phyloP scores from a whole-genome alignment of 345 rosid species.

The Arabis alpina region DNA sequence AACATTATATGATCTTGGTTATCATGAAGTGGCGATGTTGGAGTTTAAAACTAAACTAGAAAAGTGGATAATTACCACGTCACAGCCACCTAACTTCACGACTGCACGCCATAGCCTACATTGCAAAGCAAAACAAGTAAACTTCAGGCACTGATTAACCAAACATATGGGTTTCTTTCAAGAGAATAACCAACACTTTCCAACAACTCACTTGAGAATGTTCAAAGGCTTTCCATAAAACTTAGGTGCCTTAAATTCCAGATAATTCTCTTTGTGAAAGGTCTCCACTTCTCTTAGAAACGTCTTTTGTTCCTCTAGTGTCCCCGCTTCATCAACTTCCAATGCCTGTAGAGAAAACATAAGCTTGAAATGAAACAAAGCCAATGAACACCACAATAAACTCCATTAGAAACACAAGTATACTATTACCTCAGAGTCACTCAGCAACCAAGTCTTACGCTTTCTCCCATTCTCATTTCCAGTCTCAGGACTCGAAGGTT shows the following conservation, averaged over 20 bases:
- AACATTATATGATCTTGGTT: conserved; percentile 16
- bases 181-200: conserved; percentile 31
- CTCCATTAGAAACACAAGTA: background rate
- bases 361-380: background rate
- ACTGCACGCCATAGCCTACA: conserved; percentile 88
- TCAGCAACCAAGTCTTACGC: conserved; percentile 66
- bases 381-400: background rate
- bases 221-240: conserved; percentile 80
- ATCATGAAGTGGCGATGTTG: conserved; percentile 28
- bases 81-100: conserved; percentile 81
- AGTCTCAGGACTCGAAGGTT: conserved; percentile 38
- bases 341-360: conserved; percentile 52
- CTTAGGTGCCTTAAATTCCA: conserved; percentile 80
- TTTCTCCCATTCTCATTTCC: conserved; percentile 44
- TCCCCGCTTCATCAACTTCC: conserved; percentile 62
- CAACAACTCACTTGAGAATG: conserved; percentile 67
- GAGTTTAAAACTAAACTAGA: conserved; percentile 2
- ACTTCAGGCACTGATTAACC: conserved; percentile 27
- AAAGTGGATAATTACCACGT: conserved; percentile 61
- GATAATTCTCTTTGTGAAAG: conserved; percentile 56
- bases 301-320: conserved; percentile 62
- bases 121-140: conserved; percentile 29
- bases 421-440: conserved; percentile 56
- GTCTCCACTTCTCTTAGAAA: conserved; percentile 77
- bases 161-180: conserved; percentile 5